phyloP scores from a whole-genome alignment of 2,329 filamentous ascomycete genomes.

The Fusarium sp. region DNA sequence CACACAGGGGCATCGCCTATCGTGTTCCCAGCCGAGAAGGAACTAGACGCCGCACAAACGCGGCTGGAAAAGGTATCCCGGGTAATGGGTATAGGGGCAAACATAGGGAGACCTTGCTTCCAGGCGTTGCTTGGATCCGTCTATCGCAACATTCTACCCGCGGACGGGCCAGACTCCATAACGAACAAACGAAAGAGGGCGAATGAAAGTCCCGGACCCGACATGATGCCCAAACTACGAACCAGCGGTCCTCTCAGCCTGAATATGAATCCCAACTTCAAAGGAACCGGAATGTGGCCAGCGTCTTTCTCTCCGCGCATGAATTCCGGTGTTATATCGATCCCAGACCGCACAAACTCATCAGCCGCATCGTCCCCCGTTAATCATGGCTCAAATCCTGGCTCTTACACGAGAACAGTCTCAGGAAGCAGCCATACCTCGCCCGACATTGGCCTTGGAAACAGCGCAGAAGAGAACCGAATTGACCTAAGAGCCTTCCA shows the following conservation, averaged over 20 bases:
- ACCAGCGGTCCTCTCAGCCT: constrained; percentile 3
- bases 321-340: constrained; percentile 23
- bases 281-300: constrained; percentile 17
- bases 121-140: constrained; percentile 51
- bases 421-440: constrained; percentile 52
- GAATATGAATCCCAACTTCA: constrained; percentile 11
- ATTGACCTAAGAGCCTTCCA: constrained; percentile 53
- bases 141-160: constrained; percentile 48
- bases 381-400: constrained; percentile 41
- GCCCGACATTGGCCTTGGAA: constrained; percentile 51
- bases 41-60: constrained; percentile 18
- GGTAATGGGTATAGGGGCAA: neutral
- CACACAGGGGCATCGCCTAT: constrained; percentile 57
- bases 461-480: constrained; percentile 53
- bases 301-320: constrained; percentile 21
- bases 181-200: constrained; percentile 53
- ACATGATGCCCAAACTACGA: constrained; percentile 9
- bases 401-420: constrained; percentile 36
- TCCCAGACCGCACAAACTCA: constrained; percentile 53
- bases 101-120: constrained; percentile 48
- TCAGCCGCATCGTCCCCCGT: constrained; percentile 51
- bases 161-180: constrained; percentile 22
- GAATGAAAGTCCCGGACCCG: constrained; percentile 46
- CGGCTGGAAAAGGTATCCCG: constrained; percentile 10
- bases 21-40: constrained; percentile 39